Evolutionary conservation across 805 yeast species (phyloP).

Genomic region (Teunomyces cretensis): DNA sequence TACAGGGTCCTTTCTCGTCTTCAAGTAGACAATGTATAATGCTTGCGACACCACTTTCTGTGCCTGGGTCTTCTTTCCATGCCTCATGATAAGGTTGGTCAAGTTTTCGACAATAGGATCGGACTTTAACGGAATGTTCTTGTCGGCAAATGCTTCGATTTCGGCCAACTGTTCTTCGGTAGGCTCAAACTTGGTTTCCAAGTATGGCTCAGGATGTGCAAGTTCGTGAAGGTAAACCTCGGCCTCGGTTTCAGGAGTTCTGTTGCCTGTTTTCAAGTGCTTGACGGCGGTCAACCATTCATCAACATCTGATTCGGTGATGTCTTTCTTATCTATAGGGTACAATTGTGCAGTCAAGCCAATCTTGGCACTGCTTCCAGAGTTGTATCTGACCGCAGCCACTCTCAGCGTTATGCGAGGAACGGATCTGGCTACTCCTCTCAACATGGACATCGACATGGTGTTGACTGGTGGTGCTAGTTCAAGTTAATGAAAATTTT

Average conservation of each 20-base stretch:
- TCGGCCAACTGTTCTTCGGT: slow-evolving; percentile 63
- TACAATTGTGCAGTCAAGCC: slow-evolving; percentile 35
- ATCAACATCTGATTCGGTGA: slow-evolving; percentile 42
- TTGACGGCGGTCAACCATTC: slow-evolving; percentile 48
- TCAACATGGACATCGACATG: slow-evolving; percentile 3
- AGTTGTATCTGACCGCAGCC: slow-evolving; percentile 12
- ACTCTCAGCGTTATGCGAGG: neutral
- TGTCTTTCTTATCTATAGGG: slow-evolving; percentile 37
- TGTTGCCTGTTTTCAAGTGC: slow-evolving; percentile 33
- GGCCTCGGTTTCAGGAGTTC: slow-evolving; percentile 28
- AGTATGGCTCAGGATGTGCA: slow-evolving; percentile 35
- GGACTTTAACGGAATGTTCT: slow-evolving; percentile 57
- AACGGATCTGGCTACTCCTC: slow-evolving; percentile 2
- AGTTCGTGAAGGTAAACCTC: slow-evolving; percentile 42
- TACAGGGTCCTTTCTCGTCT: slow-evolving; percentile 77
- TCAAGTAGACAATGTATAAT: slow-evolving; percentile 72
- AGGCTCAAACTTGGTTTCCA: slow-evolving; percentile 51
- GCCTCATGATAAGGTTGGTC: slow-evolving; percentile 86
- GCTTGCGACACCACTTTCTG: slow-evolving; percentile 73
- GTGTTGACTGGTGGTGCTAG: neutral
- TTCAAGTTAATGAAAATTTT: slow-evolving; percentile 5
- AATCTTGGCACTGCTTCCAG: slow-evolving; percentile 5
- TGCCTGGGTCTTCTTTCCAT: slow-evolving; percentile 84
- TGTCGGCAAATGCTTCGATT: slow-evolving; percentile 46
- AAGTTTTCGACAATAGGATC: slow-evolving; percentile 78